Evolutionary conservation across 331 rosid genomes (phyloP), one percentile per base, ranked within the genome.

Genomic region (Erythrophleum ivorense): DNA sequence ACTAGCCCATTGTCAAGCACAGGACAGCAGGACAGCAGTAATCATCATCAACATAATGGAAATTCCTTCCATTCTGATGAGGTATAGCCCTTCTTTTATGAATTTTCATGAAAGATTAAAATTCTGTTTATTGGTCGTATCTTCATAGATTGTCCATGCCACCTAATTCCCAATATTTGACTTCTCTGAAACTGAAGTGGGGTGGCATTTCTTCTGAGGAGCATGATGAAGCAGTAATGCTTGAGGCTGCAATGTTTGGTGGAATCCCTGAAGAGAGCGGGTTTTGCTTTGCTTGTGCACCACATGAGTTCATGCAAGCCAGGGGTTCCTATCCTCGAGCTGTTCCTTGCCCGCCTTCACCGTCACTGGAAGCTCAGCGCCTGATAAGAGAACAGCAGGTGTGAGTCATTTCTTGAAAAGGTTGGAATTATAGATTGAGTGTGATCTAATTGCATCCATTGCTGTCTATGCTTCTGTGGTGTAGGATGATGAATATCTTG

Each of bases 321-420:
- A 90, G 91, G 84, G 82, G 85, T 80, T 57, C 78, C n/a, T 77
- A 88, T 80, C 78, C 87, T 55, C 81, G 73, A 57, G 89, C 97
- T 4, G 24, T 75, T 18, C 88, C 91, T 77, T 97, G 90, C 34
- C 95, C 97, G 50, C 97, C 97, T 75, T 96, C 99, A 21, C 99
- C 98, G 52, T 80, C 98, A 70, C 84, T 96, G 83, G 81, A 90
- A n/a, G 97, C 97, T 62, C 99, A 96, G 79, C 97, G 98, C 66
- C 75, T 91, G 94, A 94, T 96, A 78, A 91, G 99, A 83, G 98
- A 95, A 77, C 98, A 93, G n/a, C 98, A 95, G 98, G 98, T 95
- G 50, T 80, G 68, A 19, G 54, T 81, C 70, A 31, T 80, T 78
- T 45, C 70, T 63, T 40, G 10, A 70, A 72, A 16, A 7, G 45